phyloP scores from a whole-genome alignment of 139 green algal species.

The Chlorella sp. region DNA sequence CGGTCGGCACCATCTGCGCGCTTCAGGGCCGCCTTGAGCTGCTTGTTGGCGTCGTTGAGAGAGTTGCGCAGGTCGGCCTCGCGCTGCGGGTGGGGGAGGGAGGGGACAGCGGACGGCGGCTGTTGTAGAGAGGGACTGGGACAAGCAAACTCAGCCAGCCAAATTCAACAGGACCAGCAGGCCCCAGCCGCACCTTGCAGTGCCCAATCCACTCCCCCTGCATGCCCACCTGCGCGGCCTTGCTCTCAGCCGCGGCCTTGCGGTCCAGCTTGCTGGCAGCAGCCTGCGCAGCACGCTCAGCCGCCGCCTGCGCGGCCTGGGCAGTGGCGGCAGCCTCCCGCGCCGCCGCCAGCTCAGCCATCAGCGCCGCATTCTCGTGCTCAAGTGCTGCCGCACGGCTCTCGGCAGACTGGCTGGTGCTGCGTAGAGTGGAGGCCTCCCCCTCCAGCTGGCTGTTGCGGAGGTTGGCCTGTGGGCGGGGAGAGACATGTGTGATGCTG shows the following conservation, averaged over 20 bases:
- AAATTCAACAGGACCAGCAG: not conserved
- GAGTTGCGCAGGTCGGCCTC: conserved; percentile 1
- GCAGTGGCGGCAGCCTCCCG: not conserved
- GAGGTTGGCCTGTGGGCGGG: not conserved
- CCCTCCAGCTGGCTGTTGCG: not conserved
- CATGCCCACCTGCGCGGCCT: too few species aligned
- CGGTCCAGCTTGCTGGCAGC: not conserved
- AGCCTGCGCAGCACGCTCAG: not conserved
- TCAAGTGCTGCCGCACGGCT: not conserved
- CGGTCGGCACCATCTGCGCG: not conserved
- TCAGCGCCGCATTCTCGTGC: conserved; percentile 16
- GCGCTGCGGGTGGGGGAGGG: not conserved
- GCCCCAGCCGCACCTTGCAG: not conserved
- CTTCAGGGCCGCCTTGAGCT: not conserved
- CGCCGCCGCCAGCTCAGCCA: not conserved
- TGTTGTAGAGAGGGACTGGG: not conserved
- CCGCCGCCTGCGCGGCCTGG: not conserved
- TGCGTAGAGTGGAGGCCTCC: not conserved
- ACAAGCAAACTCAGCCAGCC: not conserved
- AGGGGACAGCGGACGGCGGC: not conserved
- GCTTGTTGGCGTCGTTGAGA: not conserved
- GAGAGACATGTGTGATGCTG: too few species aligned
- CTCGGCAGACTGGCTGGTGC: too few species aligned
- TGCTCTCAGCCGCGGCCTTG: not conserved
- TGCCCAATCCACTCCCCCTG: not conserved